Evolutionary conservation across 495 filamentous ascomycete species (phyloP).

Genomic region (Penicillium ucsense): DNA sequence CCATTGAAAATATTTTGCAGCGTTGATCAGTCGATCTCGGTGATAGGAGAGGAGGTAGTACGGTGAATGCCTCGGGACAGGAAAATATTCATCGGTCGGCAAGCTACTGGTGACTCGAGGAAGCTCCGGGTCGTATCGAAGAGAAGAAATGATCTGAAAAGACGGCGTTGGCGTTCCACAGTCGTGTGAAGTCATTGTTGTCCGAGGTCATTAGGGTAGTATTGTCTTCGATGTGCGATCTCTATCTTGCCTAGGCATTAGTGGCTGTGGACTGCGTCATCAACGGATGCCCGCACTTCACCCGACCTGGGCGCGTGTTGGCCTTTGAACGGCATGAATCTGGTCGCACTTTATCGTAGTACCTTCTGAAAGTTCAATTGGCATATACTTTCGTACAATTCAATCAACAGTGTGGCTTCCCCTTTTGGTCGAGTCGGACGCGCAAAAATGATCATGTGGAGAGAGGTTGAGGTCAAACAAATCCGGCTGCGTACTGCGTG

Average conservation of each 20-base stretch:
- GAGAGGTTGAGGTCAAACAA: constrained; percentile 4
- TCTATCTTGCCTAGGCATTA: constrained; percentile 1
- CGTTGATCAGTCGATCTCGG: constrained; percentile 67
- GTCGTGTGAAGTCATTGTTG: constrained; percentile 4
- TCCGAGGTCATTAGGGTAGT: too few species aligned
- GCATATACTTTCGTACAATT: too few species aligned
- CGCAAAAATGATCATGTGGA: constrained; percentile 10
- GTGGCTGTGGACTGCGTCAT: constrained; percentile 2
- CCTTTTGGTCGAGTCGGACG: constrained; percentile 5
- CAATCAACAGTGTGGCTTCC: not conserved
- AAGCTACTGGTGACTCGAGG: constrained; percentile 24
- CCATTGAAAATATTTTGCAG: constrained; percentile 63
- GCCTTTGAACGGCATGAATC: too few species aligned
- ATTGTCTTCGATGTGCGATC: not conserved
- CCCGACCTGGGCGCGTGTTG: not conserved
- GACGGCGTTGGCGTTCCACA: not conserved
- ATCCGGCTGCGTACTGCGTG: constrained; percentile 21
- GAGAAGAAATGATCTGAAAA: constrained; percentile 61
- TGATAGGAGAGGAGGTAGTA: constrained; percentile 83
- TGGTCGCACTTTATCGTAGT: too few species aligned
- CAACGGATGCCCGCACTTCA: not conserved
- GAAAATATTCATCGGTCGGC: constrained; percentile 27
- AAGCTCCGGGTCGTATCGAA: constrained; percentile 64
- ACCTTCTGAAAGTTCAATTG: too few species aligned
- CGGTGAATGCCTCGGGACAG: constrained; percentile 39